phyloP scores from a whole-genome alignment of 1,139 yeast species.

The Yamadazyma membranifaciens region DNA sequence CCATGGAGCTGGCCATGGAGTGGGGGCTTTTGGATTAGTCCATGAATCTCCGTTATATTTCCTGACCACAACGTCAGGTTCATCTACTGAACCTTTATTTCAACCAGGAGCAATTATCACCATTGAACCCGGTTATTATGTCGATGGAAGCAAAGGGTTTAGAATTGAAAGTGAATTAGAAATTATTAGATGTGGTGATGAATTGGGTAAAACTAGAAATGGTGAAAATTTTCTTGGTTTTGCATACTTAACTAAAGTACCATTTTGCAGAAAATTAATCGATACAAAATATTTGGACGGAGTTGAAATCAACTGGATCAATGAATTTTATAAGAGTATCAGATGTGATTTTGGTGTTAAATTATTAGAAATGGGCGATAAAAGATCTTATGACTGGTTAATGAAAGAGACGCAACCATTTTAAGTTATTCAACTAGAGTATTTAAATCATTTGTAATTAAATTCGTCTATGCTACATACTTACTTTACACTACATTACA shows the following conservation, averaged over 20 bases:
- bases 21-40: slow-evolving; percentile 55
- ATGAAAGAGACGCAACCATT: slow-evolving; percentile 35
- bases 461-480: slow-evolving; percentile 3
- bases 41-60: slow-evolving; percentile 57
- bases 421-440: slow-evolving; percentile 8
- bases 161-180: slow-evolving; percentile 55
- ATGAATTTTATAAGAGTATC: slow-evolving; percentile 42
- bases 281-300: slow-evolving; percentile 33
- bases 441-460: too few species aligned
- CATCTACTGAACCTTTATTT: slow-evolving; percentile 29
- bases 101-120: slow-evolving; percentile 50
- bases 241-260: slow-evolving; percentile 52
- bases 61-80: slow-evolving; percentile 38
- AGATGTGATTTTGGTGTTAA: slow-evolving; percentile 34
- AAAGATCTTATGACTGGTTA: slow-evolving; percentile 40
- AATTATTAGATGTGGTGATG: slow-evolving; percentile 32
- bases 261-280: slow-evolving; percentile 49
- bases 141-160: slow-evolving; percentile 51
- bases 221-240: slow-evolving; percentile 42
- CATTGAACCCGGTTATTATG: slow-evolving; percentile 59
- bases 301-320: slow-evolving; percentile 52
- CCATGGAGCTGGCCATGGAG: slow-evolving; percentile 64
- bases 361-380: slow-evolving; percentile 38
- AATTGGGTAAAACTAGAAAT: slow-evolving; percentile 32
- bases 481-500: slow-evolving; percentile 5